These are phyloP conservation scores for Lotus japonicus DNA, from an alignment of 306 rosid genomes.

Conservation along the genomic window DNA sequence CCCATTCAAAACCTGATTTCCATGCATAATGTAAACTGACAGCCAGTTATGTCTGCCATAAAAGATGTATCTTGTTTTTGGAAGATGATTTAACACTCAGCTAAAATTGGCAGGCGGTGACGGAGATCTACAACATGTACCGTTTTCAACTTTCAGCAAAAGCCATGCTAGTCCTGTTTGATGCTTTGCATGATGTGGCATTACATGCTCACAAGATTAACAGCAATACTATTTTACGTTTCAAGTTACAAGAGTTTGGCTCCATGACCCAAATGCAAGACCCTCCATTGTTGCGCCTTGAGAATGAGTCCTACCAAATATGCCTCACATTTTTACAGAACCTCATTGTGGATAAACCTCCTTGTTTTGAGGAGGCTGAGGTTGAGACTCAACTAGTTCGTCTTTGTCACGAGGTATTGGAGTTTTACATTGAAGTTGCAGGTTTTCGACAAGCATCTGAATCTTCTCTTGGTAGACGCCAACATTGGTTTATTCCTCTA, in stretches of 20 bases:
- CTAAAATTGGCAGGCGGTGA: conserved; percentile 73
- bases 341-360: conserved; percentile 68
- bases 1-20: background rate
- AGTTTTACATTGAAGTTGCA: conserved; percentile 69
- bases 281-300: conserved; percentile 92
- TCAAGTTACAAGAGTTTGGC: conserved; percentile 85
- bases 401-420: conserved; percentile 75
- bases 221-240: conserved; percentile 51
- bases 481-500: conserved; percentile 74
- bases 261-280: conserved; percentile 96
- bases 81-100: background rate
- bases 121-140: conserved; percentile 88
- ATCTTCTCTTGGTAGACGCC: conserved; percentile 46
- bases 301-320: conserved; percentile 88
- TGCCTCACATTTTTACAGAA: conserved; percentile 90
- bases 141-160: conserved; percentile 66
- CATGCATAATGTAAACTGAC: background rate
- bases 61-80: background rate
- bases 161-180: conserved; percentile 54
- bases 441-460: conserved; percentile 42
- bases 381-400: conserved; percentile 60
- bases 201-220: conserved; percentile 81
- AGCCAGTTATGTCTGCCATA: background rate
- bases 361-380: conserved; percentile 50
- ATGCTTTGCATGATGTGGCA: conserved; percentile 75